Conservation (phyloP, 106 monocot species). For the Platanthera guangdongensis region DNA sequence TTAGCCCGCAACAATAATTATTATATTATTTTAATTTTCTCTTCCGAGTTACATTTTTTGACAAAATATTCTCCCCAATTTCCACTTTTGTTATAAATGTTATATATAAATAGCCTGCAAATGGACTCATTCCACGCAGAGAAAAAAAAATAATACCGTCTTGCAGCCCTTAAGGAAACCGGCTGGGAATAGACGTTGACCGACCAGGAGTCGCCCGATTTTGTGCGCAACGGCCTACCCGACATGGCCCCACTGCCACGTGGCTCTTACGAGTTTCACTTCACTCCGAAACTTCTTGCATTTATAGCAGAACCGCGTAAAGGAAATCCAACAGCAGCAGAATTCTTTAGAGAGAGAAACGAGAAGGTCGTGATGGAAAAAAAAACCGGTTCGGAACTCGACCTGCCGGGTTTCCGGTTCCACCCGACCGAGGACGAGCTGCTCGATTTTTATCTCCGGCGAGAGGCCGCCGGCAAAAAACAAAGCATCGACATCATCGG, state of each 20-base stretch:
- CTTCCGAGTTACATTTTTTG: no score
- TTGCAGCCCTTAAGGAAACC: neutral
- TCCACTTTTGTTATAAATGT: neutral
- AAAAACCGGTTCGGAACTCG: conserved; percentile 7
- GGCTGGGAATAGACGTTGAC: no score
- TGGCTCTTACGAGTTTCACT: neutral
- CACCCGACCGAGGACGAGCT: conserved; percentile 17
- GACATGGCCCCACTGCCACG: neutral
- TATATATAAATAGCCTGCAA: neutral
- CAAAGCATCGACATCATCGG: conserved; percentile 9
- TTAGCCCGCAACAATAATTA: no score
- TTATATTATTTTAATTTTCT: no score
- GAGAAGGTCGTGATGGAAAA: neutral
- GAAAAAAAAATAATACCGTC: neutral
- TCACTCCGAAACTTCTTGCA: neutral
- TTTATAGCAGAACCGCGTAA: neutral
- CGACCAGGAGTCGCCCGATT: no score
- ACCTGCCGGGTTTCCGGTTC: conserved; percentile 16
- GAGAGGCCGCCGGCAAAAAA: conserved; percentile 1
- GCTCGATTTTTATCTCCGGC: conserved; percentile 14
- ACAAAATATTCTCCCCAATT: neutral
- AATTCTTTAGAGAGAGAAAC: neutral
- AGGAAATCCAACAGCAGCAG: neutral
- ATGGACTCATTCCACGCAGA: neutral
- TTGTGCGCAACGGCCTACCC: no score